Conservation (phyloP, 345 rosid genomes). For the Hypericum perforatum region DNA sequence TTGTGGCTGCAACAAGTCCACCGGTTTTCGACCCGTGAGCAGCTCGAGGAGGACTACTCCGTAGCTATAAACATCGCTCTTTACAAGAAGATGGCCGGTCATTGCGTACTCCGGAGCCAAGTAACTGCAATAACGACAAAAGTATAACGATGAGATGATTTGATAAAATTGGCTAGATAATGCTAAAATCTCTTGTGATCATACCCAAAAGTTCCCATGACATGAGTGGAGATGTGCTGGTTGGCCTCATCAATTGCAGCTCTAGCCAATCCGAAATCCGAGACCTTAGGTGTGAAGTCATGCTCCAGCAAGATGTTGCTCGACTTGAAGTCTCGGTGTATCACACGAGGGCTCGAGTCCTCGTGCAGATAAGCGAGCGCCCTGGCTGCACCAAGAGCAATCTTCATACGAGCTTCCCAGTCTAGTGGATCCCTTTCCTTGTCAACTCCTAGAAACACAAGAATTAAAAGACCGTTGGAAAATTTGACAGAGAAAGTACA, state of each 20-base stretch:
- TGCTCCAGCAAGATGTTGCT: constrained; percentile 65
- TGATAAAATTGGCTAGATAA: neutral
- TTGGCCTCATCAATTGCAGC: constrained; percentile 51
- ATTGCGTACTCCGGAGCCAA: constrained; percentile 75
- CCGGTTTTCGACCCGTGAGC: constrained; percentile 56
- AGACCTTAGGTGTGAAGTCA: constrained; percentile 63
- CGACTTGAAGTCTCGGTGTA: constrained; percentile 66
- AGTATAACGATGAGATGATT: constrained; percentile 1
- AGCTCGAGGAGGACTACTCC: constrained; percentile 78
- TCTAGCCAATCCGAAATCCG: constrained; percentile 76
- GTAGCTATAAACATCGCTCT: constrained; percentile 69
- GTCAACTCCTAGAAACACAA: constrained; percentile 35
- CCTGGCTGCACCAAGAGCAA: constrained; percentile 73
- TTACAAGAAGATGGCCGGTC: constrained; percentile 67
- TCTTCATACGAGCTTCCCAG: constrained; percentile 67
- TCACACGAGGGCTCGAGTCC: constrained; percentile 64
- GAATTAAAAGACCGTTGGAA: neutral
- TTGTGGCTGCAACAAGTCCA: constrained; percentile 53
- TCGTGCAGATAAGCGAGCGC: constrained; percentile 75
- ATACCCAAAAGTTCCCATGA: constrained; percentile 87
- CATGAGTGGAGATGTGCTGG: constrained; percentile 57
- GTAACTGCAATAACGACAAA: constrained; percentile 36
- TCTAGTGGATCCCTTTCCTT: constrained; percentile 41
- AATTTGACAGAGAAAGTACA: neutral
- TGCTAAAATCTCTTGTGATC: neutral